phyloP scores from a whole-genome alignment of 2,329 filamentous ascomycete genomes.

The Furcasterigmium sp. region DNA sequence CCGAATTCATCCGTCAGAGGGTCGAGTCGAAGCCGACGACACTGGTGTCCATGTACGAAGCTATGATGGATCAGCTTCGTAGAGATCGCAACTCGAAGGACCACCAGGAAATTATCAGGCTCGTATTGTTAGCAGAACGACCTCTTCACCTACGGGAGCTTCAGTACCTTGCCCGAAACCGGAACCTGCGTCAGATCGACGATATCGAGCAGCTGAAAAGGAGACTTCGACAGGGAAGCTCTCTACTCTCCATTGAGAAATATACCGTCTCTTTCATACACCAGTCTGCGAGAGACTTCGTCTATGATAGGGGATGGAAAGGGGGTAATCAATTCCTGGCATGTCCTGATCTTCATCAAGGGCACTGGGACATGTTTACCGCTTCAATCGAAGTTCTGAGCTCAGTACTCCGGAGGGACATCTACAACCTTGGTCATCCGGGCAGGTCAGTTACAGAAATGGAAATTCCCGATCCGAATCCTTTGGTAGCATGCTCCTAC shows the following conservation, averaged over 20 bases:
- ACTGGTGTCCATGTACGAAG: neutral
- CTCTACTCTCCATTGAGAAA: neutral
- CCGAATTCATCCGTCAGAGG: neutral
- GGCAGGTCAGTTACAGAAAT: neutral
- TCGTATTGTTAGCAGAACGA: neutral
- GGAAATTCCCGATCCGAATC: neutral
- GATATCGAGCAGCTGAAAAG: neutral
- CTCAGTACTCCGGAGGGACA: neutral
- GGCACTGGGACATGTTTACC: neutral
- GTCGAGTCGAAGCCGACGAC: neutral
- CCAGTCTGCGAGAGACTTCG: neutral
- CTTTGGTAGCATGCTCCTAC: neutral
- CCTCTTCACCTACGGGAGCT: neutral
- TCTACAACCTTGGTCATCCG: neutral
- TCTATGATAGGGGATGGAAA: neutral
- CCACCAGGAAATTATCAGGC: neutral
- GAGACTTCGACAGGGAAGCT: neutral
- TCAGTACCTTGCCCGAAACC: neutral
- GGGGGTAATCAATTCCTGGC: neutral
- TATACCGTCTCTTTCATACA: neutral
- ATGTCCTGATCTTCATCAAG: neutral
- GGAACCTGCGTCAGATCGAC: neutral
- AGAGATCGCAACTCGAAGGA: neutral
- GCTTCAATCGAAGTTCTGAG: neutral
- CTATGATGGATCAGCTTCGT: neutral